Evolutionary conservation across 148 eudicot species (phyloP), one percentile per base, ranked within the genome.

Genomic region (Rhododendron simsii): DNA sequence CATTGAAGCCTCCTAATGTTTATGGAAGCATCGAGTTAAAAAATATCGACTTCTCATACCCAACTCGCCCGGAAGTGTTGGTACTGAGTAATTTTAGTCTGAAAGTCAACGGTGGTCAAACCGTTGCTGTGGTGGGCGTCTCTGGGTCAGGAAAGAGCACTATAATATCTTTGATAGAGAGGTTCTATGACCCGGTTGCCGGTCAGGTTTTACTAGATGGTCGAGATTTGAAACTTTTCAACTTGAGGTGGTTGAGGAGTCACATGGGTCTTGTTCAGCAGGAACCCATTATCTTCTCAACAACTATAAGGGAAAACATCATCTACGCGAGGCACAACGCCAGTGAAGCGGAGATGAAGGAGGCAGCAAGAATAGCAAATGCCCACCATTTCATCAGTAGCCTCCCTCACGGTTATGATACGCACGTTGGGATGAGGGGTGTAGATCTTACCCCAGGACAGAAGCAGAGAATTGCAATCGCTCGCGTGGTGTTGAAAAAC

Each of bases 131-230:
- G 87, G 99, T 97, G 33, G 99, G 99, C 44, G 99, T 95, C 83
- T 97, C 99, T 2, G 99, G 99, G 65, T 97, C 99, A 37, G 99
- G 99, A 11, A 97, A 97, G 88, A 97, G 99, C 94, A 97, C 98
- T n/a, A 95, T 97, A 88, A 93, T 97, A 51, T 97, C 99, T 67
- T 89, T 97, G 85, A 91, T 97, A 5, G 95, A 97, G 90, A 91
- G 99, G 87, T 97, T 95, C 83, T 97, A 95, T 80, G 98, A 97
- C 83, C 98, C 99, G 1, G 90, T 97, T 55, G 94, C 98, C 16
- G 99, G 99, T 86, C 98, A 94, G 88, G 90, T 97, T 85, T 88
- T 93, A 84, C 89, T 97, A 2, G 99, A 97, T 85, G 98, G 96
- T 48, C 91, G 99, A 88, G 99, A 95, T 90, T 88, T 97, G 80